phyloP scores from a whole-genome alignment of 768 basidiomycete species.

The Lentinula boryana region DNA sequence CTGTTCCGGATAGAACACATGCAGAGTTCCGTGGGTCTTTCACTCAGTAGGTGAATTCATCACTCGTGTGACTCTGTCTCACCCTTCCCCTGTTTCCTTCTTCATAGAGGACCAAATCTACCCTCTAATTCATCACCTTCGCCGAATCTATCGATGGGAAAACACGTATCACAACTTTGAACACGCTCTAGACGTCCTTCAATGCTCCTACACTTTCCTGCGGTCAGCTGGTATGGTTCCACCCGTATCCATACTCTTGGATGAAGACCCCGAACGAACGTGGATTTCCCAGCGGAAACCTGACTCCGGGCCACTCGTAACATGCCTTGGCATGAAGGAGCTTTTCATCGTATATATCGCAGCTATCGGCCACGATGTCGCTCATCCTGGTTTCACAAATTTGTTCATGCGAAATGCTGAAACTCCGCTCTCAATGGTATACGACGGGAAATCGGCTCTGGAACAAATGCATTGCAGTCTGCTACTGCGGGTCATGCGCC shows the following conservation, averaged over 20 bases:
- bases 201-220: constrained; percentile 86
- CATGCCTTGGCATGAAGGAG: constrained; percentile 57
- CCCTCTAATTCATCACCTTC: constrained; percentile 79
- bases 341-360: constrained; percentile 83
- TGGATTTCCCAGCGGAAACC: constrained; percentile 32
- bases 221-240: constrained; percentile 77
- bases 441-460: constrained; percentile 83
- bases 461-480: constrained; percentile 90
- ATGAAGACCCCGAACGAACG: constrained; percentile 34
- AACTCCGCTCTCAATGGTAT: constrained; percentile 82
- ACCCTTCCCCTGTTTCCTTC: constrained; percentile 12
- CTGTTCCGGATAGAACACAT: constrained; percentile 75
- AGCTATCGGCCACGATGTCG: constrained; percentile 96
- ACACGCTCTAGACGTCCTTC: constrained; percentile 94
- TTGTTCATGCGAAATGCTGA: constrained; percentile 95
- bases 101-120: constrained; percentile 60
- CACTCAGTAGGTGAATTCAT: constrained; percentile 41
- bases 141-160: constrained; percentile 82
- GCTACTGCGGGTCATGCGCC: constrained; percentile 72
- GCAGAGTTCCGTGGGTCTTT: constrained; percentile 48
- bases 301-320: constrained; percentile 32
- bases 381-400: constrained; percentile 93
- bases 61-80: constrained; percentile 11
- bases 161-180: constrained; percentile 98
- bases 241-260: constrained; percentile 58